These are phyloP conservation scores for Hyparrhenia diplandra DNA, from an alignment of 176 grass and related monocot genomes.

Conservation along the genomic window DNA sequence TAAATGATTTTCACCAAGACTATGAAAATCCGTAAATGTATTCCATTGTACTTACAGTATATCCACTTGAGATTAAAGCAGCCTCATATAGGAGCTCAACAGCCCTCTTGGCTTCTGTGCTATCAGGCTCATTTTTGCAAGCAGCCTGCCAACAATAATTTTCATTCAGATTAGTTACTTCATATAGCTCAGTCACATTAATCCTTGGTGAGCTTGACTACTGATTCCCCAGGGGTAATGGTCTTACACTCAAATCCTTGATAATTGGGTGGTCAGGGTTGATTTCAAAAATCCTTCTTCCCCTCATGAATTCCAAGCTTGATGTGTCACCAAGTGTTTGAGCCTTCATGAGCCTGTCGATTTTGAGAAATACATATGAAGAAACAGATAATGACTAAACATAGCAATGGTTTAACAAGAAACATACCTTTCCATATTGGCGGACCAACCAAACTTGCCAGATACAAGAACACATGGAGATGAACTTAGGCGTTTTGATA, in stretches of 20 bases:
- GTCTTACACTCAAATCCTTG: slow-evolving; percentile 90
- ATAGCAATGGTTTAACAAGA: background rate
- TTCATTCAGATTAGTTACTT: background rate
- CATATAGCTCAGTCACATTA: background rate
- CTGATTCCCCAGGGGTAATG: background rate
- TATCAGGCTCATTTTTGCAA: slow-evolving; percentile 87
- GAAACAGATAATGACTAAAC: background rate
- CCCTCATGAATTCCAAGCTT: slow-evolving; percentile 93
- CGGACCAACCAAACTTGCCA: slow-evolving; percentile 94
- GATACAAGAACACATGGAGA: slow-evolving; percentile 97
- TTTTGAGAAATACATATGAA: slow-evolving; percentile 1
- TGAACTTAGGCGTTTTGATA: slow-evolving; percentile 87
- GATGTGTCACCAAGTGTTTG: slow-evolving; percentile 96
- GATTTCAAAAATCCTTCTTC: slow-evolving; percentile 89
- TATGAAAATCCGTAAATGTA: background rate
- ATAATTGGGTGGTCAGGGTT: slow-evolving; percentile 84
- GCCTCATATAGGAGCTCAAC: slow-evolving; percentile 88
- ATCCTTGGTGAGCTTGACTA: background rate
- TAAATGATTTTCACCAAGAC: background rate
- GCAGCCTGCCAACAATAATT: slow-evolving; percentile 52
- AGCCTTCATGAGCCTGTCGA: slow-evolving; percentile 87
- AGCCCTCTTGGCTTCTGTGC: slow-evolving; percentile 75
- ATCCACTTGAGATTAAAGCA: slow-evolving; percentile 97
- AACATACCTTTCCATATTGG: slow-evolving; percentile 93
- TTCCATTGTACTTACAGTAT: slow-evolving; percentile 55